A percentile compares a stretch with the other conserved stretches of the same genome.
These are phyloP conservation scores for Neofusicoccum kwambonambiense DNA, from an alignment of 2,329 filamentous ascomycete genomes.

Conservation along the genomic window DNA sequence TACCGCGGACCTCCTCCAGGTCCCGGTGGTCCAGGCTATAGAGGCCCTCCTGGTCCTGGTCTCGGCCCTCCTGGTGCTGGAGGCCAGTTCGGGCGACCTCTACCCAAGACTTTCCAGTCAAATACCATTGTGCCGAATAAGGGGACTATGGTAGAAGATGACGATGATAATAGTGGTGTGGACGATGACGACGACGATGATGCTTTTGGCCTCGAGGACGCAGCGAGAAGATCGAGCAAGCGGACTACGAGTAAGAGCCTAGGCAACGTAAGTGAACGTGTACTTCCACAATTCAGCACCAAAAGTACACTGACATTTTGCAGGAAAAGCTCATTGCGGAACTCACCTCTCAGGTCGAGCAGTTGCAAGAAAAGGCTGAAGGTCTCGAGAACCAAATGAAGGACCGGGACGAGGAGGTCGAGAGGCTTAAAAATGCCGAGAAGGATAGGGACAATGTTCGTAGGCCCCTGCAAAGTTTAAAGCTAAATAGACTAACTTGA, in stretches of 20 bases:
- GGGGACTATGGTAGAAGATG: slow-evolving; percentile 95
- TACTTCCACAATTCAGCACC: background rate
- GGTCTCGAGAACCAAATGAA: slow-evolving; percentile 68
- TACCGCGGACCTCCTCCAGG: slow-evolving; percentile 19
- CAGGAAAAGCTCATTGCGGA: slow-evolving; percentile 60
- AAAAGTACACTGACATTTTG: slow-evolving; percentile 50
- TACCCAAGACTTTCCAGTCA: slow-evolving; percentile 86
- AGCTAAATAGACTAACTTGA: slow-evolving; percentile 9
- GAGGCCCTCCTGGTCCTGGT: slow-evolving; percentile 25
- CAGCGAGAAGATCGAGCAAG: slow-evolving; percentile 31
- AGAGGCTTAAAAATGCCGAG: slow-evolving; percentile 58
- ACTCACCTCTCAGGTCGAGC: slow-evolving; percentile 74
- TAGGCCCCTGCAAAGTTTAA: slow-evolving; percentile 5
- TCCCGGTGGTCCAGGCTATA: slow-evolving; percentile 20
- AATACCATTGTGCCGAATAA: slow-evolving; percentile 98
- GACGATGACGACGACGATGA: slow-evolving; percentile 56
- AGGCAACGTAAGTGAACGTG: slow-evolving; percentile 23
- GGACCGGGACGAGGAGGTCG: slow-evolving; percentile 70
- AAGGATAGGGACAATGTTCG: slow-evolving; percentile 49
- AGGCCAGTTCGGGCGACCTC: slow-evolving; percentile 70
- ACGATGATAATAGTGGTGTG: slow-evolving; percentile 65
- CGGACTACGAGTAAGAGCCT: slow-evolving; percentile 47
- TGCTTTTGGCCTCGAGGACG: slow-evolving; percentile 60
- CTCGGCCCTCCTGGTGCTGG: slow-evolving; percentile 38
- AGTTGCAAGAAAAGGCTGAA: slow-evolving; percentile 72